A percentile compares a stretch with the other conserved stretches of the same genome.
Conservation (phyloP, 192 early-diverging fungal genomes). For the Coemansia reversa region DNA sequence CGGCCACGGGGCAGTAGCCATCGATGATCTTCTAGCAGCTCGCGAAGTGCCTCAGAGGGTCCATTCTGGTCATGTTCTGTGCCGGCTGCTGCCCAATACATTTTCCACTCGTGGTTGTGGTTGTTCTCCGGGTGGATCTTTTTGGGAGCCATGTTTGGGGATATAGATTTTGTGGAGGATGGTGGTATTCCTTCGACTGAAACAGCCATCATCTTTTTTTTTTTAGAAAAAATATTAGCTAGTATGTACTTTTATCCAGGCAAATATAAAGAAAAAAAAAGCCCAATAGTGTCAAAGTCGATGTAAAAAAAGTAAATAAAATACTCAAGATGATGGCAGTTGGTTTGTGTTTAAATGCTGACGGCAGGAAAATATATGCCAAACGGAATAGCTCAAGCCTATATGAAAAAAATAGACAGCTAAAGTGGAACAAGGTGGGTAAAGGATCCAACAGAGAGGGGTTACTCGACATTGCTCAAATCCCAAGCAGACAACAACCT, state of each 20-base stretch:
- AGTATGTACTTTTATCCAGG: not conserved
- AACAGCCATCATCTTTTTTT: constrained; percentile 30
- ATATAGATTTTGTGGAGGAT: not conserved
- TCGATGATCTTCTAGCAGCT: constrained; percentile 42
- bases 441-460: not conserved
- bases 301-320: not conserved
- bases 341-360: not conserved
- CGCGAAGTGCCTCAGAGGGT: constrained; percentile 36
- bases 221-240: not conserved
- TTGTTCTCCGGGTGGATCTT: constrained; percentile 3
- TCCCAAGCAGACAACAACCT: not conserved
- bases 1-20: constrained; percentile 51
- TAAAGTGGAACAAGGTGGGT: not conserved
- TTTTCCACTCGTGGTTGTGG: constrained; percentile 20
- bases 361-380: not conserved
- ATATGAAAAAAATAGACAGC: not conserved
- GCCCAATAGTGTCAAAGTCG: not conserved
- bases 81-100: constrained; percentile 29
- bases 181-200: constrained; percentile 26
- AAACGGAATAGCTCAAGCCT: not conserved
- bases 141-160: not conserved
- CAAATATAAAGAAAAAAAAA: not conserved
- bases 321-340: not conserved
- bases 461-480: constrained; percentile 9
- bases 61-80: constrained; percentile 18